A percentile compares a stretch with the other conserved stretches of the same genome.
Evolutionary conservation across 108 stramenopile genomes (phyloP).

Genomic region (Halocafeteria seosinensis): DNA sequence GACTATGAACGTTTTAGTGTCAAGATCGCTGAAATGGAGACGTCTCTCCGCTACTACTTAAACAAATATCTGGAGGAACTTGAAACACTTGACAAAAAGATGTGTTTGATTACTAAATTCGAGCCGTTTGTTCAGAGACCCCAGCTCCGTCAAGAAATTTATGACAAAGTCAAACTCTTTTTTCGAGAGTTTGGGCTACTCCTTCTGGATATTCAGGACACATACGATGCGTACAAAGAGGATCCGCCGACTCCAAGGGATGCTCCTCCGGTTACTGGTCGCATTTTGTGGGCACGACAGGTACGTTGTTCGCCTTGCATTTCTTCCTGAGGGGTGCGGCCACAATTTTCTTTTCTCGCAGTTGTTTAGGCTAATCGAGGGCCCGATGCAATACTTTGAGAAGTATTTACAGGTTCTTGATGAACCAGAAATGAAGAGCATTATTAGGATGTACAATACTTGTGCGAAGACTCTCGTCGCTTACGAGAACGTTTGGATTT

Average conservation of each 20-base stretch:
- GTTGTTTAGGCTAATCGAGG: conserved; percentile 37
- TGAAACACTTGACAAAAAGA: conserved; percentile 29
- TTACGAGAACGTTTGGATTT: conserved; percentile 47
- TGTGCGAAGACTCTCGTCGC: conserved; percentile 42
- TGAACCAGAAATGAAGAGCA: conserved; percentile 41
- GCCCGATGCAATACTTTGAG: conserved; percentile 37
- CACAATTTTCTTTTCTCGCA: too few relatives aligned
- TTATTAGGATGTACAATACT: conserved; percentile 37
- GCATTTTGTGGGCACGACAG: conserved; percentile 43
- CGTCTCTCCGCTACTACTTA: conserved; percentile 34
- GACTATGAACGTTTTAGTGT: conserved; percentile 47
- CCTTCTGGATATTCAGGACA: conserved; percentile 25
- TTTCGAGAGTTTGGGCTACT: conserved; percentile 46
- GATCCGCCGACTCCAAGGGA: conserved; percentile 32
- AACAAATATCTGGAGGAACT: conserved; percentile 38
- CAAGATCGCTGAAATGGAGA: conserved; percentile 36
- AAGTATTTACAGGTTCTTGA: conserved; percentile 22
- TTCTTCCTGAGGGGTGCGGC: too few relatives aligned
- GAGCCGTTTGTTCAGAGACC: conserved; percentile 35
- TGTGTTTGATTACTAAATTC: conserved; percentile 32
- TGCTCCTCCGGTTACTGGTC: conserved; percentile 46
- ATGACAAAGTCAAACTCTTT: conserved; percentile 36
- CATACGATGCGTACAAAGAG: conserved; percentile 42
- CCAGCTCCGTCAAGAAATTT: conserved; percentile 30
- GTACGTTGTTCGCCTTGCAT: too few relatives aligned